Base-by-base conservation (phyloP, 352 stramenopile genomes). In the Phytopythium helicoides region DNA sequence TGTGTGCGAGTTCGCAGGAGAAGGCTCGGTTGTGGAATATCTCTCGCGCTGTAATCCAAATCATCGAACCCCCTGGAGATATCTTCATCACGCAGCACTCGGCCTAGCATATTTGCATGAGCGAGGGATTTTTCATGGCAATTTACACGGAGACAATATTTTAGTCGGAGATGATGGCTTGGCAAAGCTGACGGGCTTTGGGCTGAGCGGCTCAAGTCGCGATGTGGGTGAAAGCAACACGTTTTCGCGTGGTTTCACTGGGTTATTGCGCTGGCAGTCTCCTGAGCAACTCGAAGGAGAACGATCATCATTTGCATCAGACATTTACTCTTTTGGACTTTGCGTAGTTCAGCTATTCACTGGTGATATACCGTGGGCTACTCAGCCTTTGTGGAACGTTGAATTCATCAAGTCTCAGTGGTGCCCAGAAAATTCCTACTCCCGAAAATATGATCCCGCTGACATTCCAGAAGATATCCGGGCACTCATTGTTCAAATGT, bases 21-120 rank as follows among this genome's bases (percentile, higher is more conserved):
- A 62, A 8, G 56, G 48, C 1, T 55, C 47, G 5, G 3, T 53
- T 4, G 3, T 39, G 15, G 36, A 62, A 19, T 50, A 54, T n/a
- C 42, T 58, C 1, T 11, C n/a, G 6, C 6, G 4, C 11, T 31
- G 41, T 21, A 34, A 34, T 23, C 6, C 6, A n/a, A 1, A 0
- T 2, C 6, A 38, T 21, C 33, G 31, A n/a, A 51, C 51, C 3
- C 42, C 25, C 15, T 62, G 54, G 47, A 45, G 26, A 16, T 56
- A 34, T 18, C 23, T 62, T 15, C 37, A 45, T 26, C 40, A 57
- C 14, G 56, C 56, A 1, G 35, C 56, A 10, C 19, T 56, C 14
- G 56, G 56, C 18, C 36, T 62, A 1, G 19, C 42, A 2, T 62
- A 62, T 21, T 36, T 62, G 18, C 56, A 62, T 16, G 35, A 53